Evolutionary conservation across 805 yeast genomes (phyloP), one percentile per base, ranked within the genome.

Genomic region (Kuraishia capsulata): DNA sequence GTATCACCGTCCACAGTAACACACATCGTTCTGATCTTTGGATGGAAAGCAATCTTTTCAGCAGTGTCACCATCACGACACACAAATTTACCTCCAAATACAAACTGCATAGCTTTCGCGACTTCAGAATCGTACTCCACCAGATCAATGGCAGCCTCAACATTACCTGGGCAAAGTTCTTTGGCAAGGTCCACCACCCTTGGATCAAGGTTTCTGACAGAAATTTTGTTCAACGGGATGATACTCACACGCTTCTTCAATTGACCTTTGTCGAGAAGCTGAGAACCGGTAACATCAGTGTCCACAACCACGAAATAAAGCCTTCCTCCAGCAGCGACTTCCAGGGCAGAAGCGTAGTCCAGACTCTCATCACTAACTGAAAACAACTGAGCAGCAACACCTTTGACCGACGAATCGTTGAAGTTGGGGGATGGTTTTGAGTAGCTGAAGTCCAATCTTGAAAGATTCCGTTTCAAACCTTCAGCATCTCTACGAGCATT

Each of bases 1-100:
- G 81, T 73, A 56, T 92, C 98, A 37, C 98, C 99, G 39, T 88
- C 89, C 25, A 84, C 56, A 0, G 99, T 92, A 13, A 94, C 87
- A 23, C 94, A 80, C 50, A 88, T 78, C 1, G 89, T 69, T 44
- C 86, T 70, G 13, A 90, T 78, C 39, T 76, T 71, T 1, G 90
- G 92, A 54, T 89, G 78, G 55, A 88, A 87, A 0, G 97, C 86
- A n/a, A 92, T 82, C 35, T 69, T 67, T 48, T 89, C 82, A 0
- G 98, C 97, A 0, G 95, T 78, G 13, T 82, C 81, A 0, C 96
- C 84, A 58, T 88, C 94, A 16, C 76, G 64, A 61, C 98, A 92
- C 18, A 92, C 72, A 33, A 94, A 72, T n/a, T 94, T 84, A 18
- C 76, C 67, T 13, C 98, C 98, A 61, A 92, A 92, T 18, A 90